Evolutionary conservation across 176 grass and related monocot genomes (phyloP).

Genomic region (Cenchrus fungigraminus): DNA sequence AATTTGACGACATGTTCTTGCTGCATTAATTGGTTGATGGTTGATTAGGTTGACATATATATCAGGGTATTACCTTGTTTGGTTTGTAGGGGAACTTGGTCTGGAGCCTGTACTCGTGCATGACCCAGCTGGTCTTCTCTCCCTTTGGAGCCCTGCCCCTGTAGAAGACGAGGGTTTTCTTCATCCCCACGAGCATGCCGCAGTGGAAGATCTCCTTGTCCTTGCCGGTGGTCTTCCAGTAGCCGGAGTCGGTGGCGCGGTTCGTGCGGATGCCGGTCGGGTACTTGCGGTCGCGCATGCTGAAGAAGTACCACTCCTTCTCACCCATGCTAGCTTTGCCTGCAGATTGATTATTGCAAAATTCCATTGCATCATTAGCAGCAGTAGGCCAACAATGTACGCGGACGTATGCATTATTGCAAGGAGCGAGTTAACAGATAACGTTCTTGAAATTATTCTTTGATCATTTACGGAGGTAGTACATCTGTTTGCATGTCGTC

Average conservation of each 20-base stretch:
- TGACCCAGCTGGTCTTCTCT: conserved; percentile 87
- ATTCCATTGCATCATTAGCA: not conserved
- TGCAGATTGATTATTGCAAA: not conserved
- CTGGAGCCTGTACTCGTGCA: conserved; percentile 87
- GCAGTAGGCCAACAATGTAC: not conserved
- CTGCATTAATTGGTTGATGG: no score
- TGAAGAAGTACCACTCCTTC: conserved; percentile 94
- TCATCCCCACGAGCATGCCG: conserved; percentile 71
- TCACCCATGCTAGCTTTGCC: conserved; percentile 89
- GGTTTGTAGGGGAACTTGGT: conserved; percentile 82
- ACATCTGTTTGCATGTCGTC: no score
- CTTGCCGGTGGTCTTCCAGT: conserved; percentile 89
- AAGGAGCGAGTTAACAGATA: not conserved
- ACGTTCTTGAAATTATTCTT: not conserved
- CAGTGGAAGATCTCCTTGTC: conserved; percentile 84
- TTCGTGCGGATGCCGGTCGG: conserved; percentile 77
- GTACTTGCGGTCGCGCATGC: conserved; percentile 82
- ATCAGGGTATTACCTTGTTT: conserved; percentile 48
- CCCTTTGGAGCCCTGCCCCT: conserved; percentile 75
- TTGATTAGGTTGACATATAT: no score
- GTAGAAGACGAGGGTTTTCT: conserved; percentile 93
- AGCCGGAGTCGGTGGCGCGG: conserved; percentile 77
- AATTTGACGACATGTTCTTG: not conserved
- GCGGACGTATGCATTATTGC: not conserved
- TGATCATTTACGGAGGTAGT: not conserved